Conservation (phyloP, 1,284 basidiomycete species). For the Marasmius sp. region DNA sequence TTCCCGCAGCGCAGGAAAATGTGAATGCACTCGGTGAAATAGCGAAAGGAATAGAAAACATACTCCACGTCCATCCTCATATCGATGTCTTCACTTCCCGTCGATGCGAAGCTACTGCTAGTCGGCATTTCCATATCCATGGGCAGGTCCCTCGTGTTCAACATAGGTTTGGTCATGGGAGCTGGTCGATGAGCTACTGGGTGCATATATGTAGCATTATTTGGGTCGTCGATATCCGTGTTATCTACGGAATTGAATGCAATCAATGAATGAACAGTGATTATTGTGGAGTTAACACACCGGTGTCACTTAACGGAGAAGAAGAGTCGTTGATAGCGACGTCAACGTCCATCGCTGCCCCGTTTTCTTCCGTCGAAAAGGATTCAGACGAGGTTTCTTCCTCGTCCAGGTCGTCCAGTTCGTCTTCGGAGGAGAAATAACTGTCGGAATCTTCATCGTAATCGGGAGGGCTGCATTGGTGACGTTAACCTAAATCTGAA, state of each 20-base stretch:
- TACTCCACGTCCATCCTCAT: not conserved
- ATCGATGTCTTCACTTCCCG: not conserved
- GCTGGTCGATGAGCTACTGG: conserved; percentile 37
- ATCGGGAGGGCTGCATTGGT: conserved; percentile 10
- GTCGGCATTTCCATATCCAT: conserved; percentile 10
- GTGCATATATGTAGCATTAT: conserved; percentile 47
- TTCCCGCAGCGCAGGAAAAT: not conserved
- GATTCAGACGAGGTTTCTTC: conserved; percentile 19
- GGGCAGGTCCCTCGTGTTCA: conserved; percentile 11
- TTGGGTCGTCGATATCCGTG: not conserved
- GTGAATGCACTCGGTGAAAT: not conserved
- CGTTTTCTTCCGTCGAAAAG: conserved; percentile 14
- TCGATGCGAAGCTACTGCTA: not conserved
- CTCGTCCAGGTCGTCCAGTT: conserved; percentile 27
- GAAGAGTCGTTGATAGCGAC: not conserved
- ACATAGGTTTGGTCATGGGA: conserved; percentile 5
- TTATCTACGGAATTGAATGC: not conserved
- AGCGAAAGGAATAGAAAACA: not conserved
- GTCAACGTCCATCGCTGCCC: conserved; percentile 13
- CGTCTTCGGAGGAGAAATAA: conserved; percentile 27
- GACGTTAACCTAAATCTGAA: not conserved
- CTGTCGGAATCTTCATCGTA: conserved; percentile 35
- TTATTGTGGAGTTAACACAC: conserved; percentile 2
- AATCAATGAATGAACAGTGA: not conserved
- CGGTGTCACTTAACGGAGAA: not conserved